These are phyloP conservation scores for Aureobasidium namibiae DNA, from an alignment of 2,329 filamentous ascomycete genomes.

Conservation along the genomic window DNA sequence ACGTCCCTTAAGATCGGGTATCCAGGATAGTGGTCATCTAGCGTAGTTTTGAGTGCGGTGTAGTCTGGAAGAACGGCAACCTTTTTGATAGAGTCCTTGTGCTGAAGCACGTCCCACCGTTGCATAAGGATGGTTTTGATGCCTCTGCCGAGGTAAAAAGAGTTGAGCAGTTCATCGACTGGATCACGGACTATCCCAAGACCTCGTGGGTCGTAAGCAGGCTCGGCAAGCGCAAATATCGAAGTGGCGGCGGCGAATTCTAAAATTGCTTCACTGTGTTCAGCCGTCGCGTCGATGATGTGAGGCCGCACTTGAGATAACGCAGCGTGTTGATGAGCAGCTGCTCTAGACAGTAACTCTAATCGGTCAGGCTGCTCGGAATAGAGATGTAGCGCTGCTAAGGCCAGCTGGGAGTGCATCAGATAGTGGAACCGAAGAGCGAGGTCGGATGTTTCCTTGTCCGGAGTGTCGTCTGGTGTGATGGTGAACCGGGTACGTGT, in stretches of 20 bases:
- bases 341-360: slow-evolving; percentile 10
- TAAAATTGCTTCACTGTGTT: slow-evolving; percentile 14
- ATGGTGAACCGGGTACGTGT: slow-evolving; percentile 13
- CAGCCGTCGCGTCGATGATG: not conserved
- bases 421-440: slow-evolving; percentile 15
- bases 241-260: slow-evolving; percentile 15
- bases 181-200: not conserved
- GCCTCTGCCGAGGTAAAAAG: slow-evolving; percentile 3
- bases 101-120: not conserved
- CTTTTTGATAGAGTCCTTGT: not conserved
- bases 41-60: not conserved
- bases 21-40: not conserved
- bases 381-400: slow-evolving; percentile 19
- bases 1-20: not conserved
- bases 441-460: not conserved
- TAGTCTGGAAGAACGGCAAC: not conserved
- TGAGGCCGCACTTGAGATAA: slow-evolving; percentile 13
- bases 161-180: slow-evolving; percentile 1
- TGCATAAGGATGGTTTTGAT: slow-evolving; percentile 5
- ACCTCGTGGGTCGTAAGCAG: not conserved
- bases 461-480: not conserved
- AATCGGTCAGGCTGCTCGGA: not conserved
- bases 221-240: slow-evolving; percentile 12
- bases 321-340: slow-evolving; percentile 13
- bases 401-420: slow-evolving; percentile 16